phyloP scores from a whole-genome alignment of 2,329 filamentous ascomycete species.

The Claviceps humidiphila region DNA sequence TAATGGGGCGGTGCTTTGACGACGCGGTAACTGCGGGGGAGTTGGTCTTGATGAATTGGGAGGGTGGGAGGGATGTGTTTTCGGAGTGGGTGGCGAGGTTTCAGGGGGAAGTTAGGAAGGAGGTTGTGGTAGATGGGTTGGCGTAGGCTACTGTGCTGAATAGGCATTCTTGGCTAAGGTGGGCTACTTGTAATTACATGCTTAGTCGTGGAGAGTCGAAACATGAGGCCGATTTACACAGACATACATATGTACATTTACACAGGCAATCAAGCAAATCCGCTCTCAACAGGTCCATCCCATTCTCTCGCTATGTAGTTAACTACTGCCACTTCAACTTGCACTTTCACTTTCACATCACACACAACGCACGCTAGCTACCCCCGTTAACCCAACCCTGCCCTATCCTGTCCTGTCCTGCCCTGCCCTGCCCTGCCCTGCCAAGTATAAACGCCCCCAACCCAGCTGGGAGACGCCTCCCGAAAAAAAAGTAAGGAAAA shows the following conservation, averaged over 20 bases:
- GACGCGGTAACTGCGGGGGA: conserved; percentile 44
- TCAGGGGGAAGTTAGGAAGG: conserved; percentile 37
- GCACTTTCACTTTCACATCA: no score
- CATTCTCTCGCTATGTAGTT: no score
- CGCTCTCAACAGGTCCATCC: no score
- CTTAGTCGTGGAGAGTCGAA: no score
- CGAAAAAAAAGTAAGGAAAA: neutral
- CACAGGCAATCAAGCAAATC: no score
- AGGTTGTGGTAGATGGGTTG: neutral
- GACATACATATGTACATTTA: no score
- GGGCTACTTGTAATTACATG: neutral
- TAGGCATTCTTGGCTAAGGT: neutral
- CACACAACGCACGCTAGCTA: no score
- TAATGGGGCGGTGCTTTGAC: conserved; percentile 45
- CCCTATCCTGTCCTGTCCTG: no score
- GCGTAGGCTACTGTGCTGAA: neutral
- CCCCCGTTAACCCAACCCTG: no score
- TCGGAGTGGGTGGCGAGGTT: conserved; percentile 58
- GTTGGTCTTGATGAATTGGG: conserved; percentile 47
- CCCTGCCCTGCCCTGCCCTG: no score
- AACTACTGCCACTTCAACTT: no score
- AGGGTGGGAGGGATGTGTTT: conserved; percentile 59
- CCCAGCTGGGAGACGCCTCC: neutral
- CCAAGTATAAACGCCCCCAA: neutral
- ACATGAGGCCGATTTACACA: no score